Conservation (phyloP, 129 eudicot genomes). For the Cynara cardunculus region DNA sequence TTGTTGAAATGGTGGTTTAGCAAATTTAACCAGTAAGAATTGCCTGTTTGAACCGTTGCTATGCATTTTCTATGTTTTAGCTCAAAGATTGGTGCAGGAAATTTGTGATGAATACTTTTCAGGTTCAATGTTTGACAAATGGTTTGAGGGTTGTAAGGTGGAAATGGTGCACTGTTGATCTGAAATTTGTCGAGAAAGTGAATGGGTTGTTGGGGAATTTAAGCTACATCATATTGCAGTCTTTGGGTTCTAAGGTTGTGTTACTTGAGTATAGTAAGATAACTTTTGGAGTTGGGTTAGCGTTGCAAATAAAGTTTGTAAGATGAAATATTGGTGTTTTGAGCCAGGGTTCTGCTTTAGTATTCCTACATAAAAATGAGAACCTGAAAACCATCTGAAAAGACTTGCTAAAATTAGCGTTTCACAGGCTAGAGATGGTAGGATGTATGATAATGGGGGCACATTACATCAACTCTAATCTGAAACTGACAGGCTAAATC, state of each 20-base stretch:
- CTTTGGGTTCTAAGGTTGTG: not conserved
- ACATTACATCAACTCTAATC: not conserved
- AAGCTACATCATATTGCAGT: not conserved
- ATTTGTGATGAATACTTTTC: not conserved
- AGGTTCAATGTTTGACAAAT: not conserved
- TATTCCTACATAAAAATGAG: too few relatives aligned
- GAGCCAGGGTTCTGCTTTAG: too few relatives aligned
- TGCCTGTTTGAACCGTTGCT: not conserved
- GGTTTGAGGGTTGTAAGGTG: not conserved
- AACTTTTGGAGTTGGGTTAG: not conserved
- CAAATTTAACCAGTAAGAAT: too few relatives aligned
- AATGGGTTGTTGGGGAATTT: not conserved
- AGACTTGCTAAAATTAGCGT: too few relatives aligned
- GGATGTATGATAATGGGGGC: not conserved
- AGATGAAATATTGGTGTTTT: too few relatives aligned
- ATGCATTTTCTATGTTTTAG: not conserved
- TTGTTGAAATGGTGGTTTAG: not conserved
- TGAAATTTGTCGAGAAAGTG: not conserved
- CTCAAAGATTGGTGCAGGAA: not conserved
- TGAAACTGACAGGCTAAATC: not conserved
- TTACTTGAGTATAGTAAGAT: too few relatives aligned
- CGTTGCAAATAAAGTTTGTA: too few relatives aligned
- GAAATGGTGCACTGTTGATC: not conserved
- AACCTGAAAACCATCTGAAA: too few relatives aligned
- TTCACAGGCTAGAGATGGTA: too few relatives aligned